These are phyloP conservation scores for Globisporangium megalacanthum DNA, from an alignment of 352 stramenopile species.

Conservation along the genomic window DNA sequence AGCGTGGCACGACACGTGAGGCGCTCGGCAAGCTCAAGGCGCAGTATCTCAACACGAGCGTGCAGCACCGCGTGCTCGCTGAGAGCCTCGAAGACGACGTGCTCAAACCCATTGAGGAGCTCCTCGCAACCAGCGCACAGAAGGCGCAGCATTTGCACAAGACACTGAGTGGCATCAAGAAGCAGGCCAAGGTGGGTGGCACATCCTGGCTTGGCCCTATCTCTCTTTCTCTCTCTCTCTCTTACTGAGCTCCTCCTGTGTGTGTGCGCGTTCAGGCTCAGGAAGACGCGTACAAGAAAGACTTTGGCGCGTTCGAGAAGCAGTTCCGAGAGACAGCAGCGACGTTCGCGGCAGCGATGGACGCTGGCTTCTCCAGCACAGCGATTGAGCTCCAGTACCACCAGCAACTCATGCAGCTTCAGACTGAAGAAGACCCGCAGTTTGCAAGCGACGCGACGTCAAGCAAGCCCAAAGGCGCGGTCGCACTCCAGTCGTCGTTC, in stretches of 20 bases:
- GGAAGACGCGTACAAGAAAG: conserved; percentile 70
- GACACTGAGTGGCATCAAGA: conserved; percentile 61
- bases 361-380: conserved; percentile 66
- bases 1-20: conserved; percentile 45
- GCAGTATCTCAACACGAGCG: conserved; percentile 80
- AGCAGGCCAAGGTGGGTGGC: conserved; percentile 52
- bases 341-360: conserved; percentile 66
- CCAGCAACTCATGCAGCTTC: conserved; percentile 33
- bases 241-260: conserved; percentile 1
- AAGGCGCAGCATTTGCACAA: conserved; percentile 51
- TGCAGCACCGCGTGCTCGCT: conserved; percentile 68
- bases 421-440: conserved; percentile 16
- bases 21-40: conserved; percentile 54
- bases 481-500: conserved; percentile 24
- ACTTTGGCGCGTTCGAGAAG: conserved; percentile 68
- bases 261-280: conserved; percentile 19
- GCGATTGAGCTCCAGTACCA: conserved; percentile 68
- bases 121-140: conserved; percentile 49
- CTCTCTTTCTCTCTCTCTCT: conserved; percentile 1
- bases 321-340: conserved; percentile 55
- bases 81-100: conserved; percentile 78
- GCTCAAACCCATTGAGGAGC: conserved; percentile 54
- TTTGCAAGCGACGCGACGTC: conserved; percentile 2
- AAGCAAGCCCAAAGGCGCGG: conserved; percentile 9
- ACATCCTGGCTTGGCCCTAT: background rate